Base-by-base conservation (phyloP, 331 rosid species). In the Rhamnella rubrinervis region DNA sequence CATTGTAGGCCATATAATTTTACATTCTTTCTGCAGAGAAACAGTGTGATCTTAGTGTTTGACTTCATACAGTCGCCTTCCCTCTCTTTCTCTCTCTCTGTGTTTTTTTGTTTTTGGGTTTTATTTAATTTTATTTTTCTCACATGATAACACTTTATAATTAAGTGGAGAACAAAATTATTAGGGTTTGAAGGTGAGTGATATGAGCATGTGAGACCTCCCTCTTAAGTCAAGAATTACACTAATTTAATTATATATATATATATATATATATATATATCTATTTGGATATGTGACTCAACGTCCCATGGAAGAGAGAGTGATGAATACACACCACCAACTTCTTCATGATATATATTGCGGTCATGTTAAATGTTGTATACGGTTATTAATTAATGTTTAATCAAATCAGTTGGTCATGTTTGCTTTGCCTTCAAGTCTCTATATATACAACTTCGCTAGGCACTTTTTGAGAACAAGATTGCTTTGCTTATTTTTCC, bases 121-220 rank as follows among this genome's bases (percentile, higher is more conserved):
- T 17, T 17, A 4, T 16, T 53, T 53, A 6, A 53, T 53, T 71
- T 46, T 59, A 69, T 67, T 58, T 74, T 35, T 35, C 23, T 66
- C 49, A 67, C 58, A 75, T 72, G 51, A 64, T 68, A 26, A 57
- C 77, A 59, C 64, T 78, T 75, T 78, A 37, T 72, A 59, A 71
- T 69, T 71, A 76, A 85, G 93, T 90, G 96, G 93, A 90, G 88
- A 89, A 82, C 96, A 85, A 66, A 79, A 87, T 90, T 64, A 90
- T 90, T 82, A 84, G 75, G 75, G 57, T 78, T 85, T 85, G 89
- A 82, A 85, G 91, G 78, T 21, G 85, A 80, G 75, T 71, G 79
- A 74, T 26, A 75, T 65, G 78, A 75, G 84, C 96, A 87, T 87
- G 88, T 85, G 96, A 85, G 75, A 52, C 70, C 71, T 83, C 74